Evolutionary conservation across 2,329 filamentous ascomycete species (phyloP), one percentile per base, ranked within the genome.

Genomic region (Elsinoe ampelina): DNA sequence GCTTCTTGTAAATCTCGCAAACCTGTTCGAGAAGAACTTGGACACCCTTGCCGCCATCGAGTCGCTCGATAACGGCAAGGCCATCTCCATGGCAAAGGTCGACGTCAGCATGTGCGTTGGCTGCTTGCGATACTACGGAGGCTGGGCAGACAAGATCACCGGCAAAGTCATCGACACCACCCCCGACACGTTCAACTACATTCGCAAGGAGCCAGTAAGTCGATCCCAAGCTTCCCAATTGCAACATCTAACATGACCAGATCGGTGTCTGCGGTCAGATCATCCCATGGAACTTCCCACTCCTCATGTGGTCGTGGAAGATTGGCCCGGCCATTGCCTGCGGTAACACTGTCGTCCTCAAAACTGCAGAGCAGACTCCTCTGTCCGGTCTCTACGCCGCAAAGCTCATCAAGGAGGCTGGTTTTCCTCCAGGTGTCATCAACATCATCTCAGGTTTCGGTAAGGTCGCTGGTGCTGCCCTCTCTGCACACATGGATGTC

Each of bases 131-230:
- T 96, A 92, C 77, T 93, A 91, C 66, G 89, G 81, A 67, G 90
- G 90, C 60, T 95, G 86, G 84, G 87, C 89, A 66, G 90, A 95
- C 79, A 95, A 95, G 83, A 85, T 93, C 63, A 80, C 84, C 72
- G 89, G 90, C 72, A 89, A 91, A 78, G 89, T 89, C 57, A 84
- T 93, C 62, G 87, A 95, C 66, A 87, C 89, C 64, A 76, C 80
- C 66, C 80, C 82, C 58, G 84, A 87, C 63, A 89, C 85, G 72
- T 89, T 95, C 76, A 85, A 88, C 76, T 95, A 93, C 77, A 90
- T 87, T 62, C 77, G 81, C 66, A 81, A 83, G 63, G 88, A 95
- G 79, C 87, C 89, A 8, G 76, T 84, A 61, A 67, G 74, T 68
- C 2, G 3, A 20, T 1, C 2, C 4, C 26, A 59, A 51, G 58